Evolutionary conservation across 805 yeast genomes (phyloP), one percentile per base, ranked within the genome.

Genomic region (Candida insectalens): DNA sequence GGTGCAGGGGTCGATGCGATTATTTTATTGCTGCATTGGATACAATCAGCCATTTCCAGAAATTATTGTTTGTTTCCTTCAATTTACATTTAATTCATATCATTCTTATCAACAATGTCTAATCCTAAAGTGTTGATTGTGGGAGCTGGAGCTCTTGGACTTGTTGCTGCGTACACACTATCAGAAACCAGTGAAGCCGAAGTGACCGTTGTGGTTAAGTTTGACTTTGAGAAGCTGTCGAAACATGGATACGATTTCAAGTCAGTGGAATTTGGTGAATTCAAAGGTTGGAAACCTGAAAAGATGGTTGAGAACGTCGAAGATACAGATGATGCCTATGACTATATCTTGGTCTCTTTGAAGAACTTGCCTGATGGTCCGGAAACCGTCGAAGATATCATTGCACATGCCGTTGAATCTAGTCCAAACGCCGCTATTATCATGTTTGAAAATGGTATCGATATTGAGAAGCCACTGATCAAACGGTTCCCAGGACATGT

Each of bases 101-200:
- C 10, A 21, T 12, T 21, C 12, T 21, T 12, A 12, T 21, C 23
- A 21, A n/a, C n/a, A 21, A 21, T 21, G 23, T 12, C 23, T 21
- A n/a, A 22, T 39, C 43, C 53, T 26, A 53, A 60, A 36, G 75
- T 77, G 4, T 59, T 83, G n/a, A 60, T 83, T 8, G 67, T 83
- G 21, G 95, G 95, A 4, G 69, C 83, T 4, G 95, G 94, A 5
- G 94, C 94, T 14, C 83, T 84, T 3, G 95, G 95, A 16, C 63
- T 82, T 5, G 72, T 83, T n/a, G 76, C 79, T 2, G 83, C 92
- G 0, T 64, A 75, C 35, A 71, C 83, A 0, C 60, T 83, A 19
- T 64, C 61, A 39, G 49, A 54, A 35, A 60, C 65, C 27, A 67
- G 64, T 0, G 46, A 59, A 20, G 62, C 71, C 14, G 60, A 62